Evolutionary conservation across 129 eudicot genomes (phyloP), one percentile per base, ranked within the genome.

Genomic region (Scalesia atractyloides): DNA sequence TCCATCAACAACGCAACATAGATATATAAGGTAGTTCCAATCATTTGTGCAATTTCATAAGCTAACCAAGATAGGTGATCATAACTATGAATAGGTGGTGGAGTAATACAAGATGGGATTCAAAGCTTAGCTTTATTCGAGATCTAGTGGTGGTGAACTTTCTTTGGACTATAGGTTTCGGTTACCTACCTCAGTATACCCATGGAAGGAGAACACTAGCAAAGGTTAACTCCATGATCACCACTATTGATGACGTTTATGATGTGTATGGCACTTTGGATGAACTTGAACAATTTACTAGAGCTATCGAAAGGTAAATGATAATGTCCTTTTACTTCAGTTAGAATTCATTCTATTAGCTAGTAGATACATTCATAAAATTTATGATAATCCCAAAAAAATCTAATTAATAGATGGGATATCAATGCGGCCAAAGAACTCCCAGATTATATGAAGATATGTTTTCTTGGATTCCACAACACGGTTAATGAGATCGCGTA

Each of bases 391-490:
- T 10, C 8, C 2, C 6, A 7, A 0, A 18, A 53, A 17, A 17
- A 15, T 6, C 16, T 30, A 14, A 11, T 62, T 30, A 7, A 15
- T 34, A 62, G 67, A 62, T 62, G 67, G 67, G 67, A 62, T 34
- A 62, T n/a, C 22, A 7, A 62, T 15, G 43, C 13, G 43, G 5
- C 33, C 2, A 47, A 62, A 1, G 46, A 30, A 34, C 46, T 62
- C 17, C 67, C 67, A 2, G 20, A 62, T 62, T 62, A 62, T 62
- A 62, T 61, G 66, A 61, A 61, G 66, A 61, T 61, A 30, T 30
- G 66, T 1, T 62, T 62, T 5, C 67, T 62, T 15, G 67, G 67
- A 62, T 62, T 30, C 10, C 14, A 62, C 44, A 62, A 62, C 67
- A 26, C 47, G 44, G 33, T 62, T 3, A 62, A 62, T 14, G 22